Evolutionary conservation across 768 basidiomycete genomes (phyloP).

Genomic region (Pleurotus salmoneostramineus): DNA sequence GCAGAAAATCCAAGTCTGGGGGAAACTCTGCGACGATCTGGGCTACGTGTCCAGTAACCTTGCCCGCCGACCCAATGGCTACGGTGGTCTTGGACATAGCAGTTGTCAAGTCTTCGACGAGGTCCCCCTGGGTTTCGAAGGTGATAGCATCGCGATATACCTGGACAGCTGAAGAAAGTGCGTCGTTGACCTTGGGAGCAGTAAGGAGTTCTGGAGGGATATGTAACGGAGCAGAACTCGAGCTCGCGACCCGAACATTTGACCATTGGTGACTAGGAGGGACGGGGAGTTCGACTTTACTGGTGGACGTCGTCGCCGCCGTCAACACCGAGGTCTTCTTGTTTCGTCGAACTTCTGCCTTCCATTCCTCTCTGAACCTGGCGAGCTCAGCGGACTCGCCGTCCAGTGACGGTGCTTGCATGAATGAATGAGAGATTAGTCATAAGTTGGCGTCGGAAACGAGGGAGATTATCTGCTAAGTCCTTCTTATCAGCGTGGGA

Average conservation of each 20-base stretch:
- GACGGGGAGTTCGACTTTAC: too few species aligned
- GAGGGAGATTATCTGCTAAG: constrained; percentile 1
- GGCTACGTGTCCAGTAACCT: constrained; percentile 39
- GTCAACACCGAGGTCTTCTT: constrained; percentile 12
- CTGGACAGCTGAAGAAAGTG: constrained; percentile 49
- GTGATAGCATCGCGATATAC: constrained; percentile 69
- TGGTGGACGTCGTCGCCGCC: too few species aligned
- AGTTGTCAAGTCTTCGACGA: constrained; percentile 35
- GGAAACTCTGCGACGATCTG: constrained; percentile 48
- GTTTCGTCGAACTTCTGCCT: constrained; percentile 51
- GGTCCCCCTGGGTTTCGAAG: constrained; percentile 67
- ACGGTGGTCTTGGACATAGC: constrained; percentile 20
- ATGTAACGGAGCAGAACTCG: constrained; percentile 11
- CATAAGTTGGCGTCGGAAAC: not conserved
- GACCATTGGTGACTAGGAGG: constrained; percentile 14
- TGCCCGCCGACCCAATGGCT: constrained; percentile 13
- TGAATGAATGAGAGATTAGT: not conserved
- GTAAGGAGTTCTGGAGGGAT: not conserved
- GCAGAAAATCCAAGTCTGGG: constrained; percentile 49
- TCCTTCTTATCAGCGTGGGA: not conserved
- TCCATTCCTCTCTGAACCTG: constrained; percentile 72
- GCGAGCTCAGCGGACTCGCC: constrained; percentile 60
- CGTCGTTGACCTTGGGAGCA: not conserved
- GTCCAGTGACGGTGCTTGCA: constrained; percentile 14
- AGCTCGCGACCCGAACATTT: constrained; percentile 3